Percentiles rank a stretch among this genome's conserved stretches.
These are phyloP conservation scores for Pyrenophora seminiperda DNA, from an alignment of 2,329 filamentous ascomycete species.

Conservation along the genomic window DNA sequence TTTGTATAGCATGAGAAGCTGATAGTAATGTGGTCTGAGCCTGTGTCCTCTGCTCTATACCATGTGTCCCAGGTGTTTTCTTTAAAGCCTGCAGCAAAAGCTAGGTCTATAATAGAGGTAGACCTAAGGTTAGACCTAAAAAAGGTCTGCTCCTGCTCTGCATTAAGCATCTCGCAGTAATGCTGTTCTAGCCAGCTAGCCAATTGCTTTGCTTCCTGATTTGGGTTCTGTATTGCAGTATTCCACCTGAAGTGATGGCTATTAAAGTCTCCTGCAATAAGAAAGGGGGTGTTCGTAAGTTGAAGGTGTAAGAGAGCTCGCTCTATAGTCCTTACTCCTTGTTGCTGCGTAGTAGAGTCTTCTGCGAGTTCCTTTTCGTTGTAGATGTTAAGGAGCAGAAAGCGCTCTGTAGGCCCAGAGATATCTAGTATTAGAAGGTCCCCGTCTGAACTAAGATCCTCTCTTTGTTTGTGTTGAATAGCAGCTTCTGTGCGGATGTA, in stretches of 20 bases:
- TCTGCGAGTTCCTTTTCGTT: background rate
- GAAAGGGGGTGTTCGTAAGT: background rate
- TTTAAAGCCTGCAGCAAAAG: background rate
- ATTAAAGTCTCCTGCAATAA: background rate
- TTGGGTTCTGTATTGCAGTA: background rate
- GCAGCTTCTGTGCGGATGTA: background rate
- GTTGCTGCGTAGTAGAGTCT: background rate
- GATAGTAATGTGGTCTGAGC: background rate
- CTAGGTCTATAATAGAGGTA: background rate
- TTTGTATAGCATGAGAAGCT: background rate
- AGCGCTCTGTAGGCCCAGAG: background rate
- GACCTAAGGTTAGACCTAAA: background rate
- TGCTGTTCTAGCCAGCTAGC: background rate
- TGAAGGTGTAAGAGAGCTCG: background rate
- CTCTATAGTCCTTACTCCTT: background rate
- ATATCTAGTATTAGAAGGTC: background rate
- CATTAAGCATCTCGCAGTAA: background rate
- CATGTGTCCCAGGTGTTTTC: background rate
- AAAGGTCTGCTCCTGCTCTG: background rate
- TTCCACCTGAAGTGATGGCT: background rate
- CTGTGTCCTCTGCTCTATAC: background rate
- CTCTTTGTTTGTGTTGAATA: background rate
- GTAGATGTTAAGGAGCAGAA: background rate
- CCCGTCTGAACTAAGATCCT: background rate
- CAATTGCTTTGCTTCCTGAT: background rate